phyloP scores from a whole-genome alignment of 2,329 filamentous ascomycete species.

The Colletotrichum sansevieriae region DNA sequence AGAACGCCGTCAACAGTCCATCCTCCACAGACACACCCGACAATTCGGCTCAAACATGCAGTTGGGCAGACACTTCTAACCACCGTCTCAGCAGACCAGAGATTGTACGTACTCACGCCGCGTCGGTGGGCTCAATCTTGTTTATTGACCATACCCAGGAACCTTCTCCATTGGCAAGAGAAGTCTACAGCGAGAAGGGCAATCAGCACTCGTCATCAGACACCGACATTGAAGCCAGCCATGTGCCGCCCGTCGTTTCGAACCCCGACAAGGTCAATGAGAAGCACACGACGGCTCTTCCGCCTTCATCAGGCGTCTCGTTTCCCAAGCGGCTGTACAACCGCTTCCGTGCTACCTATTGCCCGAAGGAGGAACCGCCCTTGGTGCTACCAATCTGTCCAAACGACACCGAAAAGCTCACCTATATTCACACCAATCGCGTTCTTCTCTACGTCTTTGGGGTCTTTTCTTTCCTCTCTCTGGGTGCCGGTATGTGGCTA shows the following conservation, averaged over 20 bases:
- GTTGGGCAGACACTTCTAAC: constrained; percentile 25
- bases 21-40: constrained; percentile 14
- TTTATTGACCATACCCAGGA: constrained; percentile 11
- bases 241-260: constrained; percentile 28
- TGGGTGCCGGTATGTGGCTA: constrained; percentile 59
- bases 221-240: constrained; percentile 32
- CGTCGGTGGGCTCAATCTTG: not conserved
- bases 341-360: constrained; percentile 50
- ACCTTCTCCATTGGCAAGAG: constrained; percentile 40
- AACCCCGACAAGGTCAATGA: constrained; percentile 37
- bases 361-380: constrained; percentile 49
- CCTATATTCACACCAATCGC: constrained; percentile 55
- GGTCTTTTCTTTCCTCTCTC: constrained; percentile 54
- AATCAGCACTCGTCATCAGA: constrained; percentile 31
- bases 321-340: constrained; percentile 44
- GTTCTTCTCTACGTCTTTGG: constrained; percentile 56
- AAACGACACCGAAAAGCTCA: constrained; percentile 55
- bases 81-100: constrained; percentile 41
- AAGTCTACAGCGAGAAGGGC: constrained; percentile 37
- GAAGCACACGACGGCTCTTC: constrained; percentile 36
- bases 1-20: constrained; percentile 33
- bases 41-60: constrained; percentile 26
- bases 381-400: constrained; percentile 53
- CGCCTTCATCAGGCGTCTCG: constrained; percentile 27
- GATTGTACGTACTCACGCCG: constrained; percentile 22